Evolutionary conservation across 169 alveolate species (phyloP), one percentile per base, ranked within the genome.

Genomic region (Plasmodium yoelii): DNA sequence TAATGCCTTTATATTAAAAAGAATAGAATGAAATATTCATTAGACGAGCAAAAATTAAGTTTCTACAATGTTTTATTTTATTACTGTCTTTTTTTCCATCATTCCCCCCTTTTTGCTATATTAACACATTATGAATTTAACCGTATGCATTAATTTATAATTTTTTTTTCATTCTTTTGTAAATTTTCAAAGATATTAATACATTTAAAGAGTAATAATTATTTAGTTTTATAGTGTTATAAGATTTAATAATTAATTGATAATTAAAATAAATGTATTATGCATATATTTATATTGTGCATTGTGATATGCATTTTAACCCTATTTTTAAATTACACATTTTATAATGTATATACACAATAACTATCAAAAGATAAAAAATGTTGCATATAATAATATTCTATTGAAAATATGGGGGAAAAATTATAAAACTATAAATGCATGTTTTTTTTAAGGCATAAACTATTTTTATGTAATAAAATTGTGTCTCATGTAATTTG

Each of bases 301-400:
- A 34, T 34, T 3, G 42, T 34, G 42, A 34, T 34, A 34, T 34
- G 42, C 42, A 34, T 34, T 34, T 34, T 34, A 3, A 3, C 42
- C 42, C 42, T 34, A 34, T 63, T 63, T 28, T 26, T n/a, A 28
- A 26, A 13, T 63, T 63, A 26, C 13, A 22, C 61, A 19, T 60
- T 39, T 22, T 7, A 73, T 55, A 19, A 73, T 73, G 87, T 73
- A 73, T 73, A 63, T 73, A 73, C 87, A 73, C 87, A 59, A 39
- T 13, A 12, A 73, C 42, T 13, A 57, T 42, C 59, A 19, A 39
- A 18, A 34, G 49, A 47, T 19, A 18, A 18, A n/a, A 57, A 28
- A 49, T 47, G 72, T 59, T 73, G 46, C 55, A 56, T 26, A 51
- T 59, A 44, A 39, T 22, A 57, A 59, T 34, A 34, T 44, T 73